Conservation (phyloP, 805 yeast genomes). For the Kockiozyma suomiensis region DNA sequence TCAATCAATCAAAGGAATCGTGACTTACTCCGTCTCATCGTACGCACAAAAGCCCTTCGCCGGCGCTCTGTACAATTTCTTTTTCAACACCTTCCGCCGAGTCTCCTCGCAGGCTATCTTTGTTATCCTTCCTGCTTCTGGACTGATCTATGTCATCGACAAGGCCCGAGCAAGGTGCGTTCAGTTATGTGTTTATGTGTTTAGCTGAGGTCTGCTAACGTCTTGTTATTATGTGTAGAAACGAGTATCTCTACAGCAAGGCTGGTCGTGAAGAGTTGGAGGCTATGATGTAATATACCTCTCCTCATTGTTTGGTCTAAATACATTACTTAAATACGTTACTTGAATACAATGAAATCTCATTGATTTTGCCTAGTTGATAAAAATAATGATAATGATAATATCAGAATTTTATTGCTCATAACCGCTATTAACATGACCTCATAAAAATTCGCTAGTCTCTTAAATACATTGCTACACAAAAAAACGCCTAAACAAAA, state of each 20-base stretch:
- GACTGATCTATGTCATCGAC: constrained; percentile 86
- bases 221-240: constrained; percentile 21
- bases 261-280: constrained; percentile 95
- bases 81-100: constrained; percentile 95
- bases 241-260: constrained; percentile 92
- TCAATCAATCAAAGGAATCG: constrained; percentile 39
- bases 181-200: neutral
- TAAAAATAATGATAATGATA: too few relatives aligned
- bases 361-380: too few relatives aligned
- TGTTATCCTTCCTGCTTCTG: constrained; percentile 72
- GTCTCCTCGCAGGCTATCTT: constrained; percentile 80
- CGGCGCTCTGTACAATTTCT: constrained; percentile 79
- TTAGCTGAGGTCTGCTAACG: neutral
- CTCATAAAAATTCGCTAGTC: too few relatives aligned
- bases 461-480: neutral
- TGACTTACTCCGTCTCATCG: constrained; percentile 89
- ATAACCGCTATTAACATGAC: too few relatives aligned
- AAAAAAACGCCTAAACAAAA: neutral
- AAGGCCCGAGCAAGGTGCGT: constrained; percentile 65
- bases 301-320: neutral
- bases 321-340: neutral
- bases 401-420: too few relatives aligned
- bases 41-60: constrained; percentile 90
- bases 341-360: neutral
- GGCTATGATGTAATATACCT: constrained; percentile 43